phyloP scores from a whole-genome alignment of 495 filamentous ascomycete genomes.

The Podospora anserina region DNA sequence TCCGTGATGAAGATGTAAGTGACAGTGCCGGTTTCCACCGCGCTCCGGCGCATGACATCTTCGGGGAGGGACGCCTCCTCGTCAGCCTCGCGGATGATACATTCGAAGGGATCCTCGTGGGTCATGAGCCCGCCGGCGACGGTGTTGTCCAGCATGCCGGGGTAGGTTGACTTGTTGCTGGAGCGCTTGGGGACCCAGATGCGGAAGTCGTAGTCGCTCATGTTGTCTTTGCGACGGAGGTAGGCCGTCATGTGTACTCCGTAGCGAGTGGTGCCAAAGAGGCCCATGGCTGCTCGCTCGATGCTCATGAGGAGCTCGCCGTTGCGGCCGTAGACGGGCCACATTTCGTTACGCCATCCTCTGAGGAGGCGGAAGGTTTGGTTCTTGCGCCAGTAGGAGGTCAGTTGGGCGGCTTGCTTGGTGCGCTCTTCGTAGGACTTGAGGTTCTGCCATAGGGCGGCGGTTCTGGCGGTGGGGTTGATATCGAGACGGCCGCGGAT shows the following conservation, averaged over 20 bases:
- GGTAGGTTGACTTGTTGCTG: conserved; percentile 76
- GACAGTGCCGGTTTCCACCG: conserved; percentile 62
- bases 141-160: conserved; percentile 86
- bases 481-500: conserved; percentile 55
- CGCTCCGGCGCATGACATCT: conserved; percentile 57
- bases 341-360: conserved; percentile 87
- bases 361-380: conserved; percentile 66
- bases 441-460: conserved; percentile 25
- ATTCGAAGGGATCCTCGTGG: conserved; percentile 71
- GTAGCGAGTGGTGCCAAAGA: conserved; percentile 87
- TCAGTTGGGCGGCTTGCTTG: conserved; percentile 54
- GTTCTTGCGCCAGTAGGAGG: conserved; percentile 60
- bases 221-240: conserved; percentile 48
- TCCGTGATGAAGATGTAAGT: conserved; percentile 85
- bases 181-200: conserved; percentile 83
- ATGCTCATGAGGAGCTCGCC: conserved; percentile 67
- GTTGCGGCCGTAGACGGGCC: conserved; percentile 69
- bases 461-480: conserved; percentile 37
- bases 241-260: conserved; percentile 88
- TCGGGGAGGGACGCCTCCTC: conserved; percentile 89
- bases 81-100: conserved; percentile 76
- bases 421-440: conserved; percentile 54
- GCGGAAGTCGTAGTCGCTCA: conserved; percentile 54
- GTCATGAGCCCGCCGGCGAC: conserved; percentile 88
- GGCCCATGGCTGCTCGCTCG: conserved; percentile 70